Evolutionary conservation across 2,329 filamentous ascomycete genomes (phyloP), one percentile per base, ranked within the genome.

Genomic region (Cytospora piceicola): DNA sequence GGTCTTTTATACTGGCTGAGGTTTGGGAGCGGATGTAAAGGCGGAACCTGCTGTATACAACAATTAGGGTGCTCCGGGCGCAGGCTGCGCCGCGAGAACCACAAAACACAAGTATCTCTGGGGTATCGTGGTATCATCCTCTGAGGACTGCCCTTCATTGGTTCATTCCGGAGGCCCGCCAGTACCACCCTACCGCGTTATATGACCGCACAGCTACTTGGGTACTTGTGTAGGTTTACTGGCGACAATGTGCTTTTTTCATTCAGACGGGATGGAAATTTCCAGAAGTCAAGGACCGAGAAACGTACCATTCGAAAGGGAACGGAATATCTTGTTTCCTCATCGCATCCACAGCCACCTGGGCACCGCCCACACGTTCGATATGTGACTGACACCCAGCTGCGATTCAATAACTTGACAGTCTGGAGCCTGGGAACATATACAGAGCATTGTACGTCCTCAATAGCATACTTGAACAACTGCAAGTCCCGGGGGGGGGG

Each of bases 121-220:
- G n/a, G n/a, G 46, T 49, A 49, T 22, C n/a, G n/a, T 24, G 12
- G n/a, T 49, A 49, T 24, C 46, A 49, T 49, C n/a, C 42, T 5
- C n/a, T 49, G 46, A 24, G 46, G 46, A 24, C n/a, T 12, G 46
- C 12, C 22, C 11, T 22, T 49, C 11, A 49, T 49, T 49, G 46
- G 46, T 49, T 9, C 46, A 49, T 49, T 36, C 46, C n/a, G n/a
- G 46, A 24, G 46, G 46, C 46, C 46, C 46, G n/a, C n/a, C 46
- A 22, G n/a, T 49, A 49, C 46, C 46, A 49, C 22, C 46, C 11
- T 14, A 9, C n/a, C 46, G 5, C n/a, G 3, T 14, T 14, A 22
- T 49, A 49, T 49, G 46, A 24, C 22, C 11, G n/a, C 46, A 49
- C n/a, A 49, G 24, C n/a, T 24, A 49, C 22, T 12, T 15, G 15